Base-by-base conservation (phyloP, 208 protist species). In the Acanthamoeba polyphaga region DNA sequence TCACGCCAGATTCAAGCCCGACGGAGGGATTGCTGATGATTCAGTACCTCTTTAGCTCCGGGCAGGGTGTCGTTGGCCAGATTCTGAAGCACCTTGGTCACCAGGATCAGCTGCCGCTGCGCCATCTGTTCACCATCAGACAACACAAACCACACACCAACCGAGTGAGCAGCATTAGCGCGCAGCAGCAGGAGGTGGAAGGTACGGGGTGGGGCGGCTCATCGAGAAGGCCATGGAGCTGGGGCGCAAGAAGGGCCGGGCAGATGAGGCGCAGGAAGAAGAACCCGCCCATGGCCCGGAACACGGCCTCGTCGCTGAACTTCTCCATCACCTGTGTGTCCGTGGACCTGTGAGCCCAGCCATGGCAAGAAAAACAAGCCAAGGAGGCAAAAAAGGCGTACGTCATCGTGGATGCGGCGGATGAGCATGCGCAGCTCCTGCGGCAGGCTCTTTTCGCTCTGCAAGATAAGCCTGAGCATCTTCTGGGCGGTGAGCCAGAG, bases 41-140 rank as follows among this genome's bases (percentile, higher is more conserved):
- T 46, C 2, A 4, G 13, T 13, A 51, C 46, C 38, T 92, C 85
- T 34, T 92, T 92, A 34, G 62, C 58, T 2, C 85, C 85, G 22
- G 85, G 85, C 27, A 92, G 85, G 2, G 85, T 92, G 32, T 72
- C 85, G 38, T 92, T 92, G 60, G 85, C 85, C 53, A 92, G 60
- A 38, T 92, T 92, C 85, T 92, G 85, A 0, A 87, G 46, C 78
- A 87, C 78, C 78, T 87, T 87, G 51, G 78, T 60, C 46, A 87
- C 62, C 85, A 92, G 58, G 58, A 92, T 66, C 78, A 87, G 78
- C 78, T 87, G 78, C 9, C 78, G 17, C 78, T 87, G 78, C 49
- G 78, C 78, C 51, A 53, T 32, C 17, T 62, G 58, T 62, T 62
- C 55, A 62, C 19, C 55, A 43, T 5, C 1, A 2, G 55, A 2